A percentile compares a stretch with the other conserved stretches of the same genome.
These are phyloP conservation scores for Mortierella hygrophila DNA, from an alignment of 192 early-diverging fungal species.

Conservation along the genomic window DNA sequence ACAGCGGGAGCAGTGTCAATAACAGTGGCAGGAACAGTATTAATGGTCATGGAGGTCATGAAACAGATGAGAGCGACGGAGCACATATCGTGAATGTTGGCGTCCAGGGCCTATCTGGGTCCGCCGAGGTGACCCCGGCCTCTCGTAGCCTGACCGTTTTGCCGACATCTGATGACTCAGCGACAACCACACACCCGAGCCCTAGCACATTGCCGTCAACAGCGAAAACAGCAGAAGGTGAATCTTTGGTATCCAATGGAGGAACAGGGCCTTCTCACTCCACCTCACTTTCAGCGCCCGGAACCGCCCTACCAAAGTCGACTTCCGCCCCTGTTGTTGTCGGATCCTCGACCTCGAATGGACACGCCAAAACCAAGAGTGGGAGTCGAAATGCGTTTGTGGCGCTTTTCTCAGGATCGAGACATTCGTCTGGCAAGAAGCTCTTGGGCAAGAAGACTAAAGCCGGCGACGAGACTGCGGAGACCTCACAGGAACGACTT, in stretches of 20 bases:
- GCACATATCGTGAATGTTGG: slow-evolving; percentile 9
- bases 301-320: slow-evolving; percentile 10
- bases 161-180: background rate
- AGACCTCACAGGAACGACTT: background rate
- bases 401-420: slow-evolving; percentile 26
- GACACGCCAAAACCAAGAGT: slow-evolving; percentile 40
- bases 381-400: slow-evolving; percentile 34
- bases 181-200: background rate
- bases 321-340: background rate
- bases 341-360: slow-evolving; percentile 17
- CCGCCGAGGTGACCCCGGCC: background rate
- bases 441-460: slow-evolving; percentile 18
- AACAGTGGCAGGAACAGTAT: slow-evolving; percentile 47
- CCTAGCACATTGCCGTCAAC: background rate
- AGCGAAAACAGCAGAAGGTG: background rate
- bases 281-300: background rate
- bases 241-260: background rate
- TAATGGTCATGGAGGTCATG: slow-evolving; percentile 32
- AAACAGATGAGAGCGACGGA: slow-evolving; percentile 16
- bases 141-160: background rate
- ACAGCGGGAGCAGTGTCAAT: slow-evolving; percentile 27
- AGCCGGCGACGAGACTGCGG: background rate
- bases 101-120: background rate
- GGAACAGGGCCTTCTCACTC: background rate
- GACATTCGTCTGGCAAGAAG: slow-evolving; percentile 31